phyloP scores from a whole-genome alignment of 371 early-diverging fungal genomes.

The Rhizopus arrhizus region DNA sequence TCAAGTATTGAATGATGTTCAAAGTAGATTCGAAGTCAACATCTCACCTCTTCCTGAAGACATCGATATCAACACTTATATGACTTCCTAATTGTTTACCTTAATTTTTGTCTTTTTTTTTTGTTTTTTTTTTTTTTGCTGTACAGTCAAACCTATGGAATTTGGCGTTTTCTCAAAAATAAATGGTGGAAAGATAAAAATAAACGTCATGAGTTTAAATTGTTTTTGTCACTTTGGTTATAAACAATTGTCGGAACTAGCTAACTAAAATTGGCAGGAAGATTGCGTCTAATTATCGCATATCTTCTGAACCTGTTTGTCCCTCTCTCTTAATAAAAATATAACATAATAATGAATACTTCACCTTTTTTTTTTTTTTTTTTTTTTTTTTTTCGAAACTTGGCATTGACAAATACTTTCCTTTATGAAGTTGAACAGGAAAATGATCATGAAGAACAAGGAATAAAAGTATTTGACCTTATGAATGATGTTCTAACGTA shows the following conservation, averaged over 20 bases:
- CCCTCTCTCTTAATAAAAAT: too few relatives aligned
- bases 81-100: conserved; percentile 33
- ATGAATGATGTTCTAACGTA: conserved; percentile 17
- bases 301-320: too few relatives aligned
- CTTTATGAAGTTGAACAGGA: conserved; percentile 10
- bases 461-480: conserved; percentile 9
- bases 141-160: neutral
- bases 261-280: too few relatives aligned
- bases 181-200: conserved; percentile 18
- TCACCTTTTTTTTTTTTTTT: neutral
- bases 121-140: neutral
- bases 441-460: conserved; percentile 10
- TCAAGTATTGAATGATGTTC: conserved; percentile 83
- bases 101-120: too few relatives aligned
- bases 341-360: too few relatives aligned
- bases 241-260: too few relatives aligned
- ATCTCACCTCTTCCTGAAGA: conserved; percentile 87
- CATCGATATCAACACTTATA: conserved; percentile 82
- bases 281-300: too few relatives aligned
- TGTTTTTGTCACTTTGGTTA: too few relatives aligned
- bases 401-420: conserved; percentile 7
- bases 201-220: neutral
- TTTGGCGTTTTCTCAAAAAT: neutral
- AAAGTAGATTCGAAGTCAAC: conserved; percentile 95
- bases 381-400: conserved; percentile 8